These are phyloP conservation scores for Dryas drummondii DNA, from an alignment of 306 rosid genomes.

Conservation along the genomic window DNA sequence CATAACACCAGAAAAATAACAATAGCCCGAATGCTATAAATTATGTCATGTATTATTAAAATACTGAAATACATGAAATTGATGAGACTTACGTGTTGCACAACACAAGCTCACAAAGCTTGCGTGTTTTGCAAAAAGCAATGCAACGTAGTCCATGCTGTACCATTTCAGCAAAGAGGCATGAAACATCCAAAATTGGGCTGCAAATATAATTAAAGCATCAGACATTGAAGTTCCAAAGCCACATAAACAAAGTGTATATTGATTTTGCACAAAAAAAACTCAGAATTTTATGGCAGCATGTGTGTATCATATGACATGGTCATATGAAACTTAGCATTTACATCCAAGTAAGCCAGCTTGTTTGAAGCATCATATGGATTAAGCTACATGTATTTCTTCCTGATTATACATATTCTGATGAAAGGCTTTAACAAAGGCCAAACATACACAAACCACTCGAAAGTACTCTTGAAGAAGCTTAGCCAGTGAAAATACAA, in stretches of 20 bases:
- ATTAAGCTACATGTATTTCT: background rate
- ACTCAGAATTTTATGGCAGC: background rate
- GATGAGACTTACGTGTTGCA: slow-evolving; percentile 71
- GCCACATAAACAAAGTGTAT: background rate
- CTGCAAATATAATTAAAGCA: slow-evolving; percentile 47
- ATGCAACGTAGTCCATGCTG: slow-evolving; percentile 98
- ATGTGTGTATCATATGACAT: background rate
- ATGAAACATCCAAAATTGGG: slow-evolving; percentile 61
- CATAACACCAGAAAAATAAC: slow-evolving; percentile 17
- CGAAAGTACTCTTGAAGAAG: background rate
- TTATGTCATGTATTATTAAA: slow-evolving; percentile 23
- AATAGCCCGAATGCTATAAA: slow-evolving; percentile 17
- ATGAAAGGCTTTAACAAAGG: background rate
- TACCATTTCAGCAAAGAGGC: slow-evolving; percentile 93
- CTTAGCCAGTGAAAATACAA: background rate
- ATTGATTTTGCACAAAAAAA: slow-evolving; percentile 8
- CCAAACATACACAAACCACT: background rate
- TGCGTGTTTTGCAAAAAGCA: slow-evolving; percentile 83
- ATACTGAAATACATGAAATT: slow-evolving; percentile 27
- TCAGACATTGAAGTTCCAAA: slow-evolving; percentile 22
- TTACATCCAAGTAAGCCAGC: background rate
- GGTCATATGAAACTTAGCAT: background rate
- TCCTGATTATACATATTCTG: background rate
- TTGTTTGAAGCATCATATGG: background rate
- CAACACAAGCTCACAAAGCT: slow-evolving; percentile 86